phyloP scores from a whole-genome alignment of 2,329 filamentous ascomycete species.

The Paecilomyces variotii region DNA sequence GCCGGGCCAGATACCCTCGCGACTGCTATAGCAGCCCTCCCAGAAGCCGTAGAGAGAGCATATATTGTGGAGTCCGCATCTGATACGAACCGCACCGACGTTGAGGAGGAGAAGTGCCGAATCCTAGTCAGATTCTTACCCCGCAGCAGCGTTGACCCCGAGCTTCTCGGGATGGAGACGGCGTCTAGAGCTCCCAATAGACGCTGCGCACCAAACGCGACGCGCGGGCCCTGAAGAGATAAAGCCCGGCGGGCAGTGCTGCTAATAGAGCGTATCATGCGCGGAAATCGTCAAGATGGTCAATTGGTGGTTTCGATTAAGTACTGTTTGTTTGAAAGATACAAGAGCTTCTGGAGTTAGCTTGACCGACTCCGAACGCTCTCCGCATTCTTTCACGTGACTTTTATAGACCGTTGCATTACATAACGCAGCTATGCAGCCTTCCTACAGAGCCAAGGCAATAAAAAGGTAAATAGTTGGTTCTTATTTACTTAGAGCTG shows the following conservation, averaged over 20 bases:
- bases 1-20: conserved; percentile 77
- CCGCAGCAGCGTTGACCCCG: neutral
- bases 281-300: neutral
- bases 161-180: neutral
- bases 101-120: conserved; percentile 17
- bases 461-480: too few relatives aligned
- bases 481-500: too few relatives aligned
- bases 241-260: neutral
- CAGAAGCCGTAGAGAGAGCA: conserved; percentile 78
- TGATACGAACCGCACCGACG: conserved; percentile 9
- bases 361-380: neutral
- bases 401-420: neutral
- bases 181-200: neutral
- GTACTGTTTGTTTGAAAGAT: neutral
- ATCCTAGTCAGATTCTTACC: neutral
- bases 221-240: neutral
- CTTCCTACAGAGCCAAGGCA: too few relatives aligned
- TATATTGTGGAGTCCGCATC: conserved; percentile 62
- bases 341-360: neutral
- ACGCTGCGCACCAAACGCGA: neutral
- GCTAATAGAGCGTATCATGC: neutral
- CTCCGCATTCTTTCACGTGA: neutral
- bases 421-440: neutral
- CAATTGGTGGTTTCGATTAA: neutral
- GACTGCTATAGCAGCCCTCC: conserved; percentile 82